phyloP scores from a whole-genome alignment of 768 basidiomycete species.

The Boletus coccyginus region DNA sequence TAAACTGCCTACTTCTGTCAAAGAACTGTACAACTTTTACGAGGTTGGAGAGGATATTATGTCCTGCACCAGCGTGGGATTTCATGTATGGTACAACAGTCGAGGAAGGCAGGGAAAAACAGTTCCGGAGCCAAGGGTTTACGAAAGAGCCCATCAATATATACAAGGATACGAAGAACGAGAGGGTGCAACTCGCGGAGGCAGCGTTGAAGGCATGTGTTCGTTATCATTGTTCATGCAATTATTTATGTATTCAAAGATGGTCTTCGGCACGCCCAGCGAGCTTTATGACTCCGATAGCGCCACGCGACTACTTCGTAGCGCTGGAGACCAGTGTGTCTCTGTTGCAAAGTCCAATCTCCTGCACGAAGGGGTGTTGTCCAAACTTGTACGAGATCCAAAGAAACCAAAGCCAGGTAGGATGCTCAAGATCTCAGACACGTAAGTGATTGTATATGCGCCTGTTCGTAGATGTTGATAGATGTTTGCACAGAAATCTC shows the following conservation, averaged over 20 bases:
- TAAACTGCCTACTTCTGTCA: conserved; percentile 43
- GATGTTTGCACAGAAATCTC: conserved; percentile 50
- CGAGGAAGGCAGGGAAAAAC: conserved; percentile 76
- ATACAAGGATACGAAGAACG: conserved; percentile 18
- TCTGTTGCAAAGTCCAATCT: conserved; percentile 57
- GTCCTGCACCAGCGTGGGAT: conserved; percentile 55
- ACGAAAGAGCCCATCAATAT: conserved; percentile 39
- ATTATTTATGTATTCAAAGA: conserved; percentile 41
- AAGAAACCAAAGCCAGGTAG: conserved; percentile 68
- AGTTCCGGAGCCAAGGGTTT: conserved; percentile 56
- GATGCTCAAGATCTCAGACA: conserved; percentile 72
- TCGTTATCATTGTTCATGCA: not conserved
- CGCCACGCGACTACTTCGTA: conserved; percentile 56
- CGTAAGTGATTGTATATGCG: conserved; percentile 33
- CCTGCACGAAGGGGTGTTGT: conserved; percentile 60
- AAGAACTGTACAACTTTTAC: conserved; percentile 43
- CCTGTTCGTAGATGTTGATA: not conserved
- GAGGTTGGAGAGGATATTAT: conserved; percentile 48
- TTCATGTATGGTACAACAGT: conserved; percentile 71
- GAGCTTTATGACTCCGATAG: conserved; percentile 64
- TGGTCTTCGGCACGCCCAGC: conserved; percentile 71
- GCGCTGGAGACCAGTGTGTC: conserved; percentile 54
- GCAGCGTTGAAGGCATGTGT: conserved; percentile 62
- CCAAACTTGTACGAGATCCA: conserved; percentile 62
- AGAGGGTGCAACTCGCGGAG: conserved; percentile 57